These are phyloP conservation scores for Botrytis squamosa DNA, from an alignment of 2,329 filamentous ascomycete species.

Conservation along the genomic window DNA sequence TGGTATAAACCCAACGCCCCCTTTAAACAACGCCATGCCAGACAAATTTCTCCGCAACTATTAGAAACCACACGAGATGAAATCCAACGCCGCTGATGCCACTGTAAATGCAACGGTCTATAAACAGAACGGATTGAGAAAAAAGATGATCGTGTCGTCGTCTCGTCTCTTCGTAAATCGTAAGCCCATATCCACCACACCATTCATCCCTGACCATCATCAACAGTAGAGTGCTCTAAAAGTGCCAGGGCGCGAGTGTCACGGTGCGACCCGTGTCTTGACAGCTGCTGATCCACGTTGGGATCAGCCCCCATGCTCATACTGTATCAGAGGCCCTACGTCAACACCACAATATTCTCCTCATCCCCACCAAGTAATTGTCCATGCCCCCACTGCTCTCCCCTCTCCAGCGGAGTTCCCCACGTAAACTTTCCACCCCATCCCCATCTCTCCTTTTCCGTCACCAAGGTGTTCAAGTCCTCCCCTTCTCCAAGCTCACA, in stretches of 20 bases:
- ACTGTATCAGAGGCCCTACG: neutral
- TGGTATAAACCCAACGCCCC: neutral
- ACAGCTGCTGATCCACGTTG: neutral
- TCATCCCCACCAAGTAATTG: neutral
- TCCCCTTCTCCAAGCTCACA: neutral
- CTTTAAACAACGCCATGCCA: neutral
- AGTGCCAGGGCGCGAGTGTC: neutral
- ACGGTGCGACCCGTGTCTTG: neutral
- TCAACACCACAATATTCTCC: neutral
- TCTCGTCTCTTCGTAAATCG: neutral
- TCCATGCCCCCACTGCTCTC: neutral
- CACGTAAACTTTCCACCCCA: conserved; percentile 1
- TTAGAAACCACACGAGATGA: neutral
- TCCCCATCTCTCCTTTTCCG: neutral
- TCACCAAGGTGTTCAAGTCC: neutral
- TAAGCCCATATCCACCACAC: neutral
- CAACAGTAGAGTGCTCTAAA: conserved; percentile 10
- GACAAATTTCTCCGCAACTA: neutral
- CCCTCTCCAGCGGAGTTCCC: neutral
- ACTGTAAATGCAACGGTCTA: neutral
- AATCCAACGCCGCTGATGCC: neutral
- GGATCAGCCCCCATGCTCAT: neutral
- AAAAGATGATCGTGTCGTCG: neutral
- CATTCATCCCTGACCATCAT: neutral
- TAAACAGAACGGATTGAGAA: neutral